Conservation (phyloP, 495 filamentous ascomycete genomes). For the Penicillium cataractarum region DNA sequence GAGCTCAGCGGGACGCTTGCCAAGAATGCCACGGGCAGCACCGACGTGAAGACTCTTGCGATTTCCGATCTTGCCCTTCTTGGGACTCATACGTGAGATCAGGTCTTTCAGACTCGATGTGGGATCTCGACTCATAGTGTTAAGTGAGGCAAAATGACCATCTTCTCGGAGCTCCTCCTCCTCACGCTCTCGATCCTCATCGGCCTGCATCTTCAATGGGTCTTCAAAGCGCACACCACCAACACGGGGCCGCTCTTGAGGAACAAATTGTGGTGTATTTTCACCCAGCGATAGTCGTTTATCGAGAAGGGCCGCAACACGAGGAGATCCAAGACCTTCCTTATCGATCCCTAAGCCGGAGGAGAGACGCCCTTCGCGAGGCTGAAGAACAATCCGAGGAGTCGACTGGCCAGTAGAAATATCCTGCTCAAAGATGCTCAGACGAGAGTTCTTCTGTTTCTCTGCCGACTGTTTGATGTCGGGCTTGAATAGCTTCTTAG, state of each 20-base stretch:
- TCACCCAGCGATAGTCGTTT: conserved; percentile 73
- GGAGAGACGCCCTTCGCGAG: conserved; percentile 61
- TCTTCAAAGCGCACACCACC: conserved; percentile 67
- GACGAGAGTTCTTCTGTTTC: conserved; percentile 39
- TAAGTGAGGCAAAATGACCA: conserved; percentile 52
- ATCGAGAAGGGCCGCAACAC: conserved; percentile 72
- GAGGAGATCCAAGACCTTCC: conserved; percentile 77
- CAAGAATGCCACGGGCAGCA: conserved; percentile 72
- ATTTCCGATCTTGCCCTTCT: conserved; percentile 66
- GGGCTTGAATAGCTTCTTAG: conserved; percentile 56
- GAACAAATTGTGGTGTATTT: conserved; percentile 62
- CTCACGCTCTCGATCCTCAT: conserved; percentile 69
- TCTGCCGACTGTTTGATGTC: conserved; percentile 48
- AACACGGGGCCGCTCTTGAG: conserved; percentile 42
- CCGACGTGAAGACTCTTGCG: conserved; percentile 80
- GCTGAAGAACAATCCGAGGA: conserved; percentile 67
- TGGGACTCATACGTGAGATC: conserved; percentile 77
- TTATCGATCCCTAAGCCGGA: conserved; percentile 77
- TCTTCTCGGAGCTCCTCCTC: conserved; percentile 66
- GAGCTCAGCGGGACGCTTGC: conserved; percentile 73
- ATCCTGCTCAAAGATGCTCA: conserved; percentile 62
- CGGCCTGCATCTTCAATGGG: conserved; percentile 65
- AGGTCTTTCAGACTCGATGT: conserved; percentile 71
- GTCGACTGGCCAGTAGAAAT: conserved; percentile 59
- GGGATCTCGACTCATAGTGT: conserved; percentile 60